Percentiles rank a stretch among this genome's conserved stretches.
These are phyloP conservation scores for Coniochaeta ligniaria DNA, from an alignment of 2,329 filamentous ascomycete species.

Conservation along the genomic window DNA sequence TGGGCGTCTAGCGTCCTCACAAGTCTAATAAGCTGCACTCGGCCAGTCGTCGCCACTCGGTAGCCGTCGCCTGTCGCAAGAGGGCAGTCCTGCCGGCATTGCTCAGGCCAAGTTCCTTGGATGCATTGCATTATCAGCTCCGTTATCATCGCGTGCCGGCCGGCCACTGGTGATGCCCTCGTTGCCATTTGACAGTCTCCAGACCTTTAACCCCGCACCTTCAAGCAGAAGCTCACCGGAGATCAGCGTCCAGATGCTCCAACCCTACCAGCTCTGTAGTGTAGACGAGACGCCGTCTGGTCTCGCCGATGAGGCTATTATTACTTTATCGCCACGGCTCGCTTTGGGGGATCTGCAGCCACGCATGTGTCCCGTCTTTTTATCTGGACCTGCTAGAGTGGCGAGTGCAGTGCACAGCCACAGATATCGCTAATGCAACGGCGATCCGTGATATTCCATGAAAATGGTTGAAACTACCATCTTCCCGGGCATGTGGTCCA, in stretches of 20 bases:
- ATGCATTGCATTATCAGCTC: not conserved
- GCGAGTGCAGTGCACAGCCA: not conserved
- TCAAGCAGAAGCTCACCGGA: not conserved
- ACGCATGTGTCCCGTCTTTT: not conserved
- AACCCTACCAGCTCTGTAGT: not conserved
- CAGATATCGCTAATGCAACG: not conserved
- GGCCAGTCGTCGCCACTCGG: not conserved
- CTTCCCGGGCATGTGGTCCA: not conserved
- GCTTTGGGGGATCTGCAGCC: not conserved
- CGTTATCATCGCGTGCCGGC: not conserved
- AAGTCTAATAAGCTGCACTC: not conserved
- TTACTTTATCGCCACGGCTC: not conserved
- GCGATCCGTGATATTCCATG: not conserved
- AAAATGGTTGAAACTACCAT: not conserved
- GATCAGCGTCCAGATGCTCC: not conserved
- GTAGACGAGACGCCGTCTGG: not conserved
- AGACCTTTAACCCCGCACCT: not conserved
- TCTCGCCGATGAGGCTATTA: not conserved
- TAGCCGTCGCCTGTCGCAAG: not conserved
- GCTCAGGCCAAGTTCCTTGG: not conserved
- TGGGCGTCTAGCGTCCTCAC: not conserved
- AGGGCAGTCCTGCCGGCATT: not conserved
- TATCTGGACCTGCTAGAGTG: not conserved
- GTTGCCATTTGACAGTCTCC: not conserved
- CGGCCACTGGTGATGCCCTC: not conserved